These are phyloP conservation scores for Medicago lupulina DNA, from an alignment of 306 rosid genomes.

Conservation along the genomic window DNA sequence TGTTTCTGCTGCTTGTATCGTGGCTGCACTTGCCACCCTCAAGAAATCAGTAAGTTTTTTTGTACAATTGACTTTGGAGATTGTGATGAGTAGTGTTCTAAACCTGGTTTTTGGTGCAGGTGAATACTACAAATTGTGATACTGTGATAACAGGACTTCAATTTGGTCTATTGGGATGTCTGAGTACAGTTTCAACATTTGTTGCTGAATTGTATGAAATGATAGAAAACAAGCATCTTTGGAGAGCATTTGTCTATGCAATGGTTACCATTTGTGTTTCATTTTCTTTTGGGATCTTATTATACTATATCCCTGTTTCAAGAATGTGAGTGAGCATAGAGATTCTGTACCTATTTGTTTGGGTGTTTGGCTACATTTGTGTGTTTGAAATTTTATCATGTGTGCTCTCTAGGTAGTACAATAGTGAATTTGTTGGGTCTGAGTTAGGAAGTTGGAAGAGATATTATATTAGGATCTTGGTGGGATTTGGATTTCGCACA, in stretches of 20 bases:
- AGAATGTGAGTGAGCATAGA: background rate
- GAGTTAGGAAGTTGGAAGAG: no score
- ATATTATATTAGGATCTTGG: no score
- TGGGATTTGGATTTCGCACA: no score
- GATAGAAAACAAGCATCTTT: background rate
- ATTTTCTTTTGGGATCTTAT: constrained; percentile 3
- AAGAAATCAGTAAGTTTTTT: constrained; percentile 1
- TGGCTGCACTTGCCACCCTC: constrained; percentile 6
- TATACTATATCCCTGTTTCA: background rate
- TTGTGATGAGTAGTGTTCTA: background rate
- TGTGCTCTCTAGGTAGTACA: background rate
- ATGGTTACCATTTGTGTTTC: background rate
- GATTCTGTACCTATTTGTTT: background rate
- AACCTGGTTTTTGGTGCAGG: background rate
- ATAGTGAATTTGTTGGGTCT: background rate
- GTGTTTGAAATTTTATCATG: background rate
- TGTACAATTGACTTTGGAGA: background rate
- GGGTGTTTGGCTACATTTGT: background rate
- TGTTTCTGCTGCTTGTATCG: background rate
- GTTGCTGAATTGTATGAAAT: constrained; percentile 5
- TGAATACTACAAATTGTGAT: background rate
- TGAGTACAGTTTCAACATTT: constrained; percentile 2
- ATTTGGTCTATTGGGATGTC: background rate
- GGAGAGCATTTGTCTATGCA: constrained; percentile 14
- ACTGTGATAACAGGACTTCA: background rate